Evolutionary conservation across 1,139 yeast genomes (phyloP), one percentile per base, ranked within the genome.

Genomic region (Citeromyces hawaiiensis): DNA sequence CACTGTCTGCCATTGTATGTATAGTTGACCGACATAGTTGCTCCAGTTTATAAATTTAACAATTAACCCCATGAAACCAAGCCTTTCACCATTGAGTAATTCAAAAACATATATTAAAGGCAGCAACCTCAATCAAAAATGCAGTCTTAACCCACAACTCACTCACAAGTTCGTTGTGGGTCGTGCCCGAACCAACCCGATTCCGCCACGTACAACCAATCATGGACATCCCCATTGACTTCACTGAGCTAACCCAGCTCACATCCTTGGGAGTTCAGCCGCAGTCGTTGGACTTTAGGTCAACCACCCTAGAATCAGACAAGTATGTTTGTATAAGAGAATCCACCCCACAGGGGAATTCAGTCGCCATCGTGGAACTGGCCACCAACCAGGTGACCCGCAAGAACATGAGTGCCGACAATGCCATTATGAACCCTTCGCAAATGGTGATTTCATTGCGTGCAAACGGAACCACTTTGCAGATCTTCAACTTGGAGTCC

Each of bases 341-440:
- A 62, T 66, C 76, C 31, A 68, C 77, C 39, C 76, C 79, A 44
- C 68, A 70, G 40, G 87, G 93, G 46, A 87, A 86, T 61, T 72
- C 91, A 10, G 98, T 93, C 42, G 96, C 96, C 39, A 91, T 93
- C 52, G 76, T 93, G 48, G 91, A 91, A 57, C 70, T 91, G 56
- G 78, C 85, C 56, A 78, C 77, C 64, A 76, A 76, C 56, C 72
- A 76, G 51, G 79, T 85, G 49, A 76, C 77, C 25, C 77, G 94
- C 55, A 88, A 93, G 64, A 83, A 83, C 59, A 93, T 93, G 96
- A 76, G 86, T 42, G 99, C 98, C 38, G 99, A 93, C 63, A 83
- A 88, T 48, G 97, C 96, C 39, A 91, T 93, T 56, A 81, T 93
- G 94, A 95, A 88, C 60, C 97, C 98, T 14, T 58, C 66, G 23